A percentile compares a stretch with the other conserved stretches of the same genome.
These are phyloP conservation scores for Pythium vanterpoolii DNA, from an alignment of 352 stramenopile genomes.

Conservation along the genomic window DNA sequence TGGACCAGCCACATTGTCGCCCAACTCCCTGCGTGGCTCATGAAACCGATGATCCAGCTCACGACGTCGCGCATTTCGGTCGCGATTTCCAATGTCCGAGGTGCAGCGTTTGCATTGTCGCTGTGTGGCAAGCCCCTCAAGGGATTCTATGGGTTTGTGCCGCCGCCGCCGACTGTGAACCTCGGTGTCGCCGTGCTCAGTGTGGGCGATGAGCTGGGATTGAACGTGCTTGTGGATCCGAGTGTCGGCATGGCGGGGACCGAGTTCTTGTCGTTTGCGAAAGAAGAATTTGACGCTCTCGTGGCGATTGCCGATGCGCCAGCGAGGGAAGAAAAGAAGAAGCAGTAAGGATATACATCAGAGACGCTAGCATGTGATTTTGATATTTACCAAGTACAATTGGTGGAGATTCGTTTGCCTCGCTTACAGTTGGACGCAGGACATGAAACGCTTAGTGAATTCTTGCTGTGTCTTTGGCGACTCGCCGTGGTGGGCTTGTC, in stretches of 20 bases:
- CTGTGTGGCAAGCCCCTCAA: slow-evolving; percentile 54
- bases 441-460: too few relatives aligned
- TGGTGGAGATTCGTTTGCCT: too few relatives aligned
- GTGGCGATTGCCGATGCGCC: slow-evolving; percentile 26
- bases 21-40: slow-evolving; percentile 47
- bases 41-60: slow-evolving; percentile 52
- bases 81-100: slow-evolving; percentile 68
- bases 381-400: too few relatives aligned
- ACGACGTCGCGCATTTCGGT: slow-evolving; percentile 56
- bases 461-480: too few relatives aligned
- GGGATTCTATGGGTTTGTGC: slow-evolving; percentile 72
- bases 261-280: slow-evolving; percentile 60
- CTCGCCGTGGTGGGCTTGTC: too few relatives aligned
- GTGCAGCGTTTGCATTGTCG: slow-evolving; percentile 42
- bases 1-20: slow-evolving; percentile 50
- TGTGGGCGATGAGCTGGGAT: slow-evolving; percentile 60
- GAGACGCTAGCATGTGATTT: too few relatives aligned
- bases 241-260: slow-evolving; percentile 59
- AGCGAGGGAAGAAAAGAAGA: slow-evolving; percentile 18
- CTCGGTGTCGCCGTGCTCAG: slow-evolving; percentile 72
- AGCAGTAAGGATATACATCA: slow-evolving; percentile 6
- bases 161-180: slow-evolving; percentile 76
- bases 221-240: slow-evolving; percentile 75
- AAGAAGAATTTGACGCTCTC: slow-evolving; percentile 63
- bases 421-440: too few relatives aligned